Evolutionary conservation across 768 basidiomycete genomes (phyloP), one percentile per base, ranked within the genome.

Genomic region (Cubamyces lactineus): DNA sequence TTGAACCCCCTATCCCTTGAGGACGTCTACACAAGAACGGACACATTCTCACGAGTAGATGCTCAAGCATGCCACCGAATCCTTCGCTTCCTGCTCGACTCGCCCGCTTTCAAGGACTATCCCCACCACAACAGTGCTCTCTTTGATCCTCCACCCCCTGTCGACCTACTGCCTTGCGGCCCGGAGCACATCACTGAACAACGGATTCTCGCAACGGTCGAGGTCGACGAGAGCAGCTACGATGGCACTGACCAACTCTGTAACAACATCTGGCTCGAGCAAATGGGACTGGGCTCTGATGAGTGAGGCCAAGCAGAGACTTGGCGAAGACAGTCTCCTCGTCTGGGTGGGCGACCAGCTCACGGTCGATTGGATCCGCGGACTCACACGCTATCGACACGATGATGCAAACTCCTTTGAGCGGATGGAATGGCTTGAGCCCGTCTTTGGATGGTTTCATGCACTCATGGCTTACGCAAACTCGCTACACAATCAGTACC

Each of bases 371-470:
- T 68, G 75, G 0, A 67, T 80, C 2, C 76, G 72, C 11, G 75
- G 75, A 0, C 69, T 81, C 3, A 78, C 71, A 53, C 67, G 69
- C 11, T 79, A 69, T 48, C 70, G 71, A 0, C 59, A 66, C 0
- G 69, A 77, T n/a, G 81, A 82, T 57, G 46, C 63, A 11, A 82
- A 76, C 43, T 73, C 75, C 0, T 78, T 71, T 61, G 76, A 80
- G 13, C 69, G 75, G 0, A 63, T 80, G 0, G 76, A 80, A 42
- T 79, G 67, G 62, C 54, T 75, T 9, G 45, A 76, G 3, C 57
- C 67, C 0, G 50, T 69, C 0, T 76, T 77, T 45, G 76, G 80
- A 0, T 82, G 78, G 78, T 72, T 82, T 15, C 79, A 82, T 55
- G 28, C 28, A 2, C 9, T 34, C 3, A 51, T 51, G 50, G 50